A percentile compares a stretch with the other conserved stretches of the same genome.
phyloP scores from a whole-genome alignment of 2,329 filamentous ascomycete genomes.

The Diaporthe amygdali region DNA sequence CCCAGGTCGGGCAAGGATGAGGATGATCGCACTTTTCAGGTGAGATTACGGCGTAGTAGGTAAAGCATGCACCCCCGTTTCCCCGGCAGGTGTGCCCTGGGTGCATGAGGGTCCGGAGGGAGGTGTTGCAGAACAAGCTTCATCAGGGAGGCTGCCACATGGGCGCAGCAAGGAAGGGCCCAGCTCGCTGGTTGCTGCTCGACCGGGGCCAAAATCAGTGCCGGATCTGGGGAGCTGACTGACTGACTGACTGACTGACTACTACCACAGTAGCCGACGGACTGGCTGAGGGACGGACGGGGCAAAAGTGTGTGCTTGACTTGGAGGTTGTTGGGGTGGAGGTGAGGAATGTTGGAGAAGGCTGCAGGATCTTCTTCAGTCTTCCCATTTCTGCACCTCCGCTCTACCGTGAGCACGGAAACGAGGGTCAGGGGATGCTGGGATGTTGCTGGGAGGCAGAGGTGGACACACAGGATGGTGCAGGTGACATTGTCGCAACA shows the following conservation, averaged over 20 bases:
- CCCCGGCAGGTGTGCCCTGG: neutral
- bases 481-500: neutral
- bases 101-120: neutral
- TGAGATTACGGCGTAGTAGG: slow-evolving; percentile 1
- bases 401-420: neutral
- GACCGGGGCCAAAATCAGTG: neutral
- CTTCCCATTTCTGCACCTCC: neutral
- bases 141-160: neutral
- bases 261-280: no score
- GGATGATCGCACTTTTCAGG: neutral
- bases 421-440: neutral
- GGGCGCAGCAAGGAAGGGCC: neutral
- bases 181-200: neutral
- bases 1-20: neutral
- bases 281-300: no score
- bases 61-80: neutral
- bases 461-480: neutral
- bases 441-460: neutral
- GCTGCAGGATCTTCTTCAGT: no score
- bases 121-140: slow-evolving; percentile 1
- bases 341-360: no score
- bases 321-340: no score
- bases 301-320: no score
- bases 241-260: no score
- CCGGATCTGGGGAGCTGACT: neutral